These are phyloP conservation scores for Talinum fruticosum DNA, from an alignment of 148 eudicot species.

Conservation along the genomic window DNA sequence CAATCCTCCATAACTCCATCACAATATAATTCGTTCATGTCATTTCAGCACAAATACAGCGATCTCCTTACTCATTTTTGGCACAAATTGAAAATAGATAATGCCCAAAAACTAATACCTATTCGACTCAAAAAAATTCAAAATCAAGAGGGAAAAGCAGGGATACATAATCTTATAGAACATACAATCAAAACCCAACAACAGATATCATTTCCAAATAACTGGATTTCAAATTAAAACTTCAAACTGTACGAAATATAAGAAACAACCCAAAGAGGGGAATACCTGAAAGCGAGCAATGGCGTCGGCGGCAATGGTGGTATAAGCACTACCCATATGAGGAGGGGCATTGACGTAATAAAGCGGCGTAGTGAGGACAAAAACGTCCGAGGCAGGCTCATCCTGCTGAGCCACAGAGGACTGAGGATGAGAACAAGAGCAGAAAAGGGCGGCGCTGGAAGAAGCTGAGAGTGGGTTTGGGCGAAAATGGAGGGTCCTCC, in stretches of 20 bases:
- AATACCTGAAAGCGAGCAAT: slow-evolving; percentile 94
- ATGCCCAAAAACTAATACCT: not conserved
- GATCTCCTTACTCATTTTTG: not conserved
- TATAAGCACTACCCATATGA: slow-evolving; percentile 98
- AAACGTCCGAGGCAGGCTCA: slow-evolving; percentile 33
- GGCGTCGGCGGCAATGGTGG: slow-evolving; percentile 98
- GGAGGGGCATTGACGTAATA: slow-evolving; percentile 99
- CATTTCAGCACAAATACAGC: not conserved
- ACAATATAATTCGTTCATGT: not conserved
- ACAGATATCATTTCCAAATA: not conserved
- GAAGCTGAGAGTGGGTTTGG: slow-evolving; percentile 21
- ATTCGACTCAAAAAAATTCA: not conserved
- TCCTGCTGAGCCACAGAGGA: not conserved
- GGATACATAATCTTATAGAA: too few relatives aligned
- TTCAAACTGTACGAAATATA: not conserved
- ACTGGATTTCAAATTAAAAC: not conserved
- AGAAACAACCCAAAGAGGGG: not conserved
- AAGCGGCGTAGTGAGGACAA: slow-evolving; percentile 91
- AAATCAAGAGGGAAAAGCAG: not conserved
- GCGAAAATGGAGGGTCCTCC: slow-evolving; percentile 29
- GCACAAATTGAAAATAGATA: not conserved
- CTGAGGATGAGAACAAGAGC: slow-evolving; percentile 32
- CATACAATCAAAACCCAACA: not conserved
- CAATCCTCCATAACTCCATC: not conserved
- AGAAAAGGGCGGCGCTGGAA: slow-evolving; percentile 36